Percentiles rank a stretch among this genome's conserved stretches.
Conservation (phyloP, 176 grass and related monocot genomes). For the Carex scoparia region DNA sequence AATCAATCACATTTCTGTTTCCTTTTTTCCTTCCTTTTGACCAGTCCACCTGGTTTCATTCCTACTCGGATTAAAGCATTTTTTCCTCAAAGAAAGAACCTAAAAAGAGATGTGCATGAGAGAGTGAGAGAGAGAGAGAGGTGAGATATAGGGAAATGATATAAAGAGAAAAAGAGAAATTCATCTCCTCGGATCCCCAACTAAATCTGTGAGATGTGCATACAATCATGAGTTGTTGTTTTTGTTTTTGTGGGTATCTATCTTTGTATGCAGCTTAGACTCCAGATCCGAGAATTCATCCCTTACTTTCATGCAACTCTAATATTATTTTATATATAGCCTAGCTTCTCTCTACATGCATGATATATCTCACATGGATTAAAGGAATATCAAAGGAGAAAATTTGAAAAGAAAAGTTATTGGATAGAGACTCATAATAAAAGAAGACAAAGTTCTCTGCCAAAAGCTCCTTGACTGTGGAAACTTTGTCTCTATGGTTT, state of each 20-base stretch:
- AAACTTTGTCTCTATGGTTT: conserved; percentile 34
- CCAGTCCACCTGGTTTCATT: conserved; percentile 36
- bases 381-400: conserved; percentile 15
- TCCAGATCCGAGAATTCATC: conserved; percentile 46
- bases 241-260: conserved; percentile 31
- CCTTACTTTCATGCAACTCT: conserved; percentile 46
- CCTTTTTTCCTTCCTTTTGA: conserved; percentile 32
- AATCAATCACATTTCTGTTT: background rate
- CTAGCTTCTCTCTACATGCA: background rate
- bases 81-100: conserved; percentile 38
- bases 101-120: conserved; percentile 32
- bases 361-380: conserved; percentile 17
- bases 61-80: conserved; percentile 36
- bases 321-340: background rate
- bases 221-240: conserved; percentile 24
- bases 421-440: conserved; percentile 23
- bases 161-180: conserved; percentile 28
- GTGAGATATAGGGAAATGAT: conserved; percentile 23
- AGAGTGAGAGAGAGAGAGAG: conserved; percentile 11
- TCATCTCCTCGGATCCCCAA: conserved; percentile 52
- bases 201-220: conserved; percentile 28
- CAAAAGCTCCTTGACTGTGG: conserved; percentile 35
- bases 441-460: conserved; percentile 29
- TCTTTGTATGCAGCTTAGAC: conserved; percentile 32
- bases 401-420: conserved; percentile 10